Evolutionary conservation across 805 yeast genomes (phyloP).

Genomic region (Wickerhamiella vanderwaltii): DNA sequence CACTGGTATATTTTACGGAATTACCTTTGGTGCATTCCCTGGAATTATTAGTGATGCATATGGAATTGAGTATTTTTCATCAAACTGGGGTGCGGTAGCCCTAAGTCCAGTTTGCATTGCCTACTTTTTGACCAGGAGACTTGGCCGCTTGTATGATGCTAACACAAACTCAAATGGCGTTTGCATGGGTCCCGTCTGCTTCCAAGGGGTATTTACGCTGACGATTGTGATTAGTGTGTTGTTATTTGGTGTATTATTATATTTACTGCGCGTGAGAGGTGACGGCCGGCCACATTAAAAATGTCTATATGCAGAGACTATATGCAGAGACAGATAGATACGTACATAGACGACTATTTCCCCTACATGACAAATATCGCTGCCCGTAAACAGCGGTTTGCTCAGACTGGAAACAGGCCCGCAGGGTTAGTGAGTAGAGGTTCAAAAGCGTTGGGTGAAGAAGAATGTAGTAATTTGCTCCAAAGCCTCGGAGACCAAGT

Average conservation of each 20-base stretch:
- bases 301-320: not conserved
- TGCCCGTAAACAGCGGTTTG: slow-evolving; percentile 1
- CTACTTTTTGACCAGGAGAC: slow-evolving; percentile 44
- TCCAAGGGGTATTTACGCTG: slow-evolving; percentile 17
- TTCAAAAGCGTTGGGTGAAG: not conserved
- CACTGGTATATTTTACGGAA: slow-evolving; percentile 62
- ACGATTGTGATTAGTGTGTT: slow-evolving; percentile 13
- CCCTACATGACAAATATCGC: not conserved
- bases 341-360: no score
- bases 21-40: slow-evolving; percentile 59
- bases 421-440: slow-evolving; percentile 1
- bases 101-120: slow-evolving; percentile 55
- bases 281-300: not conserved
- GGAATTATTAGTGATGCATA: slow-evolving; percentile 64
- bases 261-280: slow-evolving; percentile 1
- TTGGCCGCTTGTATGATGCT: slow-evolving; percentile 53
- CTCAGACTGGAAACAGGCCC: not conserved
- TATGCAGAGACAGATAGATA: no score
- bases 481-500: not conserved
- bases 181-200: slow-evolving; percentile 12
- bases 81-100: slow-evolving; percentile 62
- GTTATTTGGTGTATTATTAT: slow-evolving; percentile 10
- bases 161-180: slow-evolving; percentile 23
- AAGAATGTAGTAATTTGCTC: not conserved
- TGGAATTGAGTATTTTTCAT: slow-evolving; percentile 55